Conservation (phyloP, 768 basidiomycete species). For the Steccherinum ochraceum region DNA sequence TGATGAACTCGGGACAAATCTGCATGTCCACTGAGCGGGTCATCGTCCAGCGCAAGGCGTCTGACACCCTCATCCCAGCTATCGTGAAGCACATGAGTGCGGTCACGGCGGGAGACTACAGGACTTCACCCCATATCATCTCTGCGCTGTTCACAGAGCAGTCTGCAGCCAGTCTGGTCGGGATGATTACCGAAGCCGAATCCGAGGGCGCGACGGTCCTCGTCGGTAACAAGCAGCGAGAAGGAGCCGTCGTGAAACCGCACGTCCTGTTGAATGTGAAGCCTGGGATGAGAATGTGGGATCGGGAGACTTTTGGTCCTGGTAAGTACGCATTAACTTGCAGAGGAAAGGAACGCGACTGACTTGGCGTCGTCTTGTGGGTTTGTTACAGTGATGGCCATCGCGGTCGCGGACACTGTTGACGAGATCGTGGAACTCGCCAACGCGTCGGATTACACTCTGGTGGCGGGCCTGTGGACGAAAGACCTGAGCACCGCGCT, state of each 20-base stretch:
- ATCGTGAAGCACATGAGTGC: conserved; percentile 26
- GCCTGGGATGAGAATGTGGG: conserved; percentile 47
- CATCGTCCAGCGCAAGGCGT: conserved; percentile 40
- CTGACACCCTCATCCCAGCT: conserved; percentile 28
- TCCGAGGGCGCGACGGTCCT: conserved; percentile 39
- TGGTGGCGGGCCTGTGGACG: conserved; percentile 50
- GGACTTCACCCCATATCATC: conserved; percentile 24
- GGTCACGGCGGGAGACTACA: conserved; percentile 35
- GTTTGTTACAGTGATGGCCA: conserved; percentile 30
- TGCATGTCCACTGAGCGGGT: conserved; percentile 57
- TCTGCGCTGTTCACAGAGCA: conserved; percentile 37
- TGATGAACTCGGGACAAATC: conserved; percentile 46
- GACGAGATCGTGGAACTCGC: conserved; percentile 53
- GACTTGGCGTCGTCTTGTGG: not conserved
- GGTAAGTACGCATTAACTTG: conserved; percentile 24
- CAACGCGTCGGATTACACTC: conserved; percentile 46
- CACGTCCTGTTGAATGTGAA: conserved; percentile 44
- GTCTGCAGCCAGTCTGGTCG: conserved; percentile 40
- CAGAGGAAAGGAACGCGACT: not conserved
- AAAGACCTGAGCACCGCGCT: conserved; percentile 36
- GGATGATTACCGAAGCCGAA: conserved; percentile 38
- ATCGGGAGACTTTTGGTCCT: conserved; percentile 58
- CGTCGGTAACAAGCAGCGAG: conserved; percentile 34
- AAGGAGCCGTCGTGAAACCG: conserved; percentile 42
- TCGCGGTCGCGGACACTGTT: conserved; percentile 39